phyloP scores from a whole-genome alignment of 768 basidiomycete species.

The Mycena galopus region DNA sequence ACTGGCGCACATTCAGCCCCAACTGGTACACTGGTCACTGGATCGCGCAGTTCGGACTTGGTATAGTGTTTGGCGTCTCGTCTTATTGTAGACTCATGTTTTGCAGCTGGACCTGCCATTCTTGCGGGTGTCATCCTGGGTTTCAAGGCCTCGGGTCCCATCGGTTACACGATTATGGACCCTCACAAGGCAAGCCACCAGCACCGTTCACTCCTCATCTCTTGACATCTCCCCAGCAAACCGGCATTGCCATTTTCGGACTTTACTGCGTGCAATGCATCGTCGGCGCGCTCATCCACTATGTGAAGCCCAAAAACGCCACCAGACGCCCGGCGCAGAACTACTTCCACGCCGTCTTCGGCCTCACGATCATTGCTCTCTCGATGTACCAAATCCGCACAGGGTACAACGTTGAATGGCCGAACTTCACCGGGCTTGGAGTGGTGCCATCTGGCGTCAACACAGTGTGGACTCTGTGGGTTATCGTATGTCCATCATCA shows the following conservation, averaged over 20 bases:
- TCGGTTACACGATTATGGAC: slow-evolving; percentile 54
- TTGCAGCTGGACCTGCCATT: slow-evolving; percentile 58
- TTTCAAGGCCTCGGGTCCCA: slow-evolving; percentile 52
- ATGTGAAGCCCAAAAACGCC: slow-evolving; percentile 56
- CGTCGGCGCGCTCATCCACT: slow-evolving; percentile 68
- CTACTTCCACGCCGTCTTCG: slow-evolving; percentile 69
- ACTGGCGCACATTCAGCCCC: slow-evolving; percentile 60
- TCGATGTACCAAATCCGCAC: slow-evolving; percentile 63
- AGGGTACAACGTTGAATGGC: slow-evolving; percentile 66
- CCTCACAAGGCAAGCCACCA: slow-evolving; percentile 59
- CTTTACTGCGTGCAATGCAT: slow-evolving; percentile 63
- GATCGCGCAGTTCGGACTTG: slow-evolving; percentile 61
- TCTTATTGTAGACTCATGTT: slow-evolving; percentile 19
- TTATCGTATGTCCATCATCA: slow-evolving; percentile 54
- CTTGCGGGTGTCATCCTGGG: slow-evolving; percentile 60
- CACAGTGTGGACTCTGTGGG: slow-evolving; percentile 63
- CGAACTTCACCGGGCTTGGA: slow-evolving; percentile 56
- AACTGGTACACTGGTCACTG: slow-evolving; percentile 69
- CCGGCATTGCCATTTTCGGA: slow-evolving; percentile 63
- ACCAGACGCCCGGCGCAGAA: slow-evolving; percentile 64
- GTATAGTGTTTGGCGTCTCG: slow-evolving; percentile 43
- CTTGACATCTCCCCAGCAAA: slow-evolving; percentile 48
- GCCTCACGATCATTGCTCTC: slow-evolving; percentile 62
- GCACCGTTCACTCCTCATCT: not conserved
- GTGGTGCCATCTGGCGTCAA: slow-evolving; percentile 51